phyloP scores from a whole-genome alignment of 306 rosid genomes.

The Delonix regia region DNA sequence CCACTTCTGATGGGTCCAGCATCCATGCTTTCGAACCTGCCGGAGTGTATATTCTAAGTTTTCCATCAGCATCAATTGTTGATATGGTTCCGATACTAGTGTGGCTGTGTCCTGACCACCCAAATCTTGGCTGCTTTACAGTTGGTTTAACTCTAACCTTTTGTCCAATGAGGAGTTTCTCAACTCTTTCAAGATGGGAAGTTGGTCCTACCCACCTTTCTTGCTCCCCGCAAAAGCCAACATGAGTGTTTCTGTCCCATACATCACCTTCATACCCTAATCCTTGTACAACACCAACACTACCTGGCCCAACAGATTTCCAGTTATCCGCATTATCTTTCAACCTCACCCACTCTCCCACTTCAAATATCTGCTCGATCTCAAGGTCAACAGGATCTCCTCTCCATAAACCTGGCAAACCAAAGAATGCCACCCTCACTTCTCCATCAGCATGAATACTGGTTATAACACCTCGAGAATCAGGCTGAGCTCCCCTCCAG shows the following conservation, averaged over 20 bases:
- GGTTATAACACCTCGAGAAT: constrained; percentile 80
- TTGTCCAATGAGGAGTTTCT: constrained; percentile 76
- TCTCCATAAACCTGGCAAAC: constrained; percentile 86
- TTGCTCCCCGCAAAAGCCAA: constrained; percentile 94
- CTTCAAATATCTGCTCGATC: constrained; percentile 79
- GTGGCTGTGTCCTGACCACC: constrained; percentile 95
- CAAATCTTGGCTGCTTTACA: constrained; percentile 85
- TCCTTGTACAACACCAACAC: constrained; percentile 94
- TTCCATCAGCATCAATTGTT: constrained; percentile 92
- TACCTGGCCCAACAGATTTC: constrained; percentile 85
- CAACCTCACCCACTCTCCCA: constrained; percentile 96
- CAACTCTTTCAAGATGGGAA: constrained; percentile 70
- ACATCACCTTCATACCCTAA: constrained; percentile 77
- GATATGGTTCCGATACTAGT: constrained; percentile 76
- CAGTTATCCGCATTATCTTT: constrained; percentile 60
- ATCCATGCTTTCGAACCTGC: constrained; percentile 93
- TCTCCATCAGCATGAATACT: constrained; percentile 94
- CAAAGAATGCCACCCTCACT: constrained; percentile 78
- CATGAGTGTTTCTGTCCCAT: constrained; percentile 73
- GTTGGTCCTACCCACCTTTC: constrained; percentile 91
- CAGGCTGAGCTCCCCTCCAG: constrained; percentile 88
- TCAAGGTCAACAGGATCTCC: constrained; percentile 95
- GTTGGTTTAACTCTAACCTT: constrained; percentile 72
- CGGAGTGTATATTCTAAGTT: constrained; percentile 86
- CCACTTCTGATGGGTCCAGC: constrained; percentile 96